Base-by-base conservation (phyloP, 169 alveolate species). In the Plasmodium relictum region DNA sequence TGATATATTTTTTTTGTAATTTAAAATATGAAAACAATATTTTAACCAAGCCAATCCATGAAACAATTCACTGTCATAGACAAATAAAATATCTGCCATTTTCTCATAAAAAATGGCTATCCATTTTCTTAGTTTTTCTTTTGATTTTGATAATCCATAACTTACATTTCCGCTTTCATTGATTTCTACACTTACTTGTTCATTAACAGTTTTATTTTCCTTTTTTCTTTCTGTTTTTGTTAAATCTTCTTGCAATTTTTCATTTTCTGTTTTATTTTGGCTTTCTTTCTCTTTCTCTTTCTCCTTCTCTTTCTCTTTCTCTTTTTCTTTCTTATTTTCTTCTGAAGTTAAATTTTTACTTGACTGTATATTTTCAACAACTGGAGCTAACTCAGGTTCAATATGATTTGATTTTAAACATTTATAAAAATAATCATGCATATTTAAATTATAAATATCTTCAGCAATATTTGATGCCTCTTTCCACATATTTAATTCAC, bases 381-480 rank as follows among this genome's bases (percentile, higher is more conserved):
- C 41, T 12, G 56, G 20, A 12, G 31, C 16, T 22, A 58, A 31
- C 12, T 78, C 89, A 39, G 89, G 26, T 42, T 78, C 89, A 8
- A 65, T 44, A 9, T 18, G 16, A 59, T 44, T 61, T 0, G 91
- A 71, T 62, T 58, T 66, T 37, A 83, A 59, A 12, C 85, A 39
- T 66, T 58, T 54, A 58, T 83, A 83, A 83, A 94, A 92, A 69
- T 94, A 94, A 31, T 96, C 97, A 56, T 95, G 88, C 73, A 91
- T 88, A n/a, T 96, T 96, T 44, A 95, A 76, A 61, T 93, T 93
- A 69, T 95, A 95, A 22, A 98, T 96, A 90, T 98, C 99, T 93
- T 98, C 99, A 22, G 98, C 98, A 6, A 98, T 97, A 88, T 95
- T 96, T 86, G 97, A 96, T 39, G 99, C 97, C 88, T 98, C 99